Evolutionary conservation across 495 filamentous ascomycete genomes (phyloP), one percentile per base, ranked within the genome.

Genomic region (Amorphotheca resinae): DNA sequence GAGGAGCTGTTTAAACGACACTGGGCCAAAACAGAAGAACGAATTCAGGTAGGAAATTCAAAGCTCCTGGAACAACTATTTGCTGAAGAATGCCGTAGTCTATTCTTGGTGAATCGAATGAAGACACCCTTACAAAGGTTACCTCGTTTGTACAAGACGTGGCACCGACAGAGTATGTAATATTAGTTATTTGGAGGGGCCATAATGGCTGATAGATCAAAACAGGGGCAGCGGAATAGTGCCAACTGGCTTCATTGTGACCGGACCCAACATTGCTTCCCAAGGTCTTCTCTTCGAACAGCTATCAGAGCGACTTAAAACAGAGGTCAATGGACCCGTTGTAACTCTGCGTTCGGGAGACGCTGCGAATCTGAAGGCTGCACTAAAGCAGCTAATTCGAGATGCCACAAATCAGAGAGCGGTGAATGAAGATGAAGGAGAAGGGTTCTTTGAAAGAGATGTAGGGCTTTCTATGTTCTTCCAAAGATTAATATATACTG

Each of bases 201-300:
- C 11, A 33, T 33, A 20, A 38, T 9, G 22, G 16, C 35, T 38
- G n/a, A 38, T 18, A 21, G 3, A 14, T 67, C 65, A 39, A 67
- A n/a, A n/a, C n/a, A n/a, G n/a, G n/a, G 25, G 58, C 33, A 56
- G 63, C 46, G 65, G 64, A 17, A 73, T 65, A 52, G 78, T 95
- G 20, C 83, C 86, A 0, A 79, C 85, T 4, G 87, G 73, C 11
- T 75, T 95, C 42, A 75, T 98, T 31, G 76, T 86, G 22, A 80
- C 83, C 14, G 88, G 86, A 4, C 84, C 87, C n/a, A 88, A 87
- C 49, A 81, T 88, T 41, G 79, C 85, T 20, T 82, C 81, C 9
- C 81, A 89, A 43, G 70, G 69, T 12, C 65, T 79, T 23, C 64
- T 95, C 15, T 80, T 95, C 44, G 72, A 72, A 52, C 82, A 76